Conservation (phyloP, 192 early-diverging fungal genomes). For the Coemansia sp. region DNA sequence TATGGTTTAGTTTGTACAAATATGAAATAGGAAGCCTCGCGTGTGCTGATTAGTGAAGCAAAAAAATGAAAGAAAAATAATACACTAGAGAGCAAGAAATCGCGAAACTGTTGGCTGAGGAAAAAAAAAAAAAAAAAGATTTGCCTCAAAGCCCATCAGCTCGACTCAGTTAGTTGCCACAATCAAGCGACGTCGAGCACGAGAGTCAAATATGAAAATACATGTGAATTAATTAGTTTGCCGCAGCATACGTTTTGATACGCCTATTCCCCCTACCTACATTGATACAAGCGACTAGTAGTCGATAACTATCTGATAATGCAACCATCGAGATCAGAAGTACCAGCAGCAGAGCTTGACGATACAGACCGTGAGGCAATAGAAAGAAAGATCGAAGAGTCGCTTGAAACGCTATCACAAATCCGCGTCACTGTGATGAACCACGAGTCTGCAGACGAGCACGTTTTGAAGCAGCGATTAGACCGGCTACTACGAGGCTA, state of each 20-base stretch:
- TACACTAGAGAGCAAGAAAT: neutral
- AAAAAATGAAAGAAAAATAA: slow-evolving; percentile 3
- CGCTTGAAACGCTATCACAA: slow-evolving; percentile 47
- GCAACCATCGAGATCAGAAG: slow-evolving; percentile 11
- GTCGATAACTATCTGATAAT: neutral
- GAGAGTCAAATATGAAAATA: neutral
- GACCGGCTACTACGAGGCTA: slow-evolving; percentile 37
- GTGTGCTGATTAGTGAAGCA: neutral
- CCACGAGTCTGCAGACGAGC: slow-evolving; percentile 43
- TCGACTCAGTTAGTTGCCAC: neutral
- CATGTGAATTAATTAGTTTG: neutral
- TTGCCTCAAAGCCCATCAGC: neutral
- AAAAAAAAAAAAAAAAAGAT: slow-evolving; percentile 1
- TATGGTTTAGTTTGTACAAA: slow-evolving; percentile 2
- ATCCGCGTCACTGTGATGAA: slow-evolving; percentile 43
- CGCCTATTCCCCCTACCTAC: neutral
- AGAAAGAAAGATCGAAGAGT: slow-evolving; percentile 36
- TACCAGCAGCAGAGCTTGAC: slow-evolving; percentile 21
- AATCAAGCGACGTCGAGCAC: neutral
- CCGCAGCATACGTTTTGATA: neutral
- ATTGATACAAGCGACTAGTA: neutral
- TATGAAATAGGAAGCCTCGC: neutral
- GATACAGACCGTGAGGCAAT: slow-evolving; percentile 32
- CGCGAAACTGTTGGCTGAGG: neutral
- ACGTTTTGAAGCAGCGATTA: slow-evolving; percentile 42